These are phyloP conservation scores for Myxozyma lipomycoides DNA, from an alignment of 805 yeast species.

Conservation along the genomic window DNA sequence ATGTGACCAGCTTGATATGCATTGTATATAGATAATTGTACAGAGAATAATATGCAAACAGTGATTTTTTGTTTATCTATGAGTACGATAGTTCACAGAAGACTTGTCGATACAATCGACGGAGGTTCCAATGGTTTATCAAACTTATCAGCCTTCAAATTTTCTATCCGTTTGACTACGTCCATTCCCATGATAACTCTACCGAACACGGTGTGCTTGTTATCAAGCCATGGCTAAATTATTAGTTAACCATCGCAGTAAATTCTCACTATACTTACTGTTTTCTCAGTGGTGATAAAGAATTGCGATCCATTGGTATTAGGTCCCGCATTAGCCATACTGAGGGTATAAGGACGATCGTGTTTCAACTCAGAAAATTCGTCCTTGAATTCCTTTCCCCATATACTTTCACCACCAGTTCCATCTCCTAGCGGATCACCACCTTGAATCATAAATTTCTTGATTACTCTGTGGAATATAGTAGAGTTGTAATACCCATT, in stretches of 20 bases:
- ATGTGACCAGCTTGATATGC: slow-evolving; percentile 53
- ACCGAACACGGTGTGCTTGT: slow-evolving; percentile 58
- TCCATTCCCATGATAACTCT: slow-evolving; percentile 49
- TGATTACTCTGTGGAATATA: slow-evolving; percentile 43
- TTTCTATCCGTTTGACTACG: slow-evolving; percentile 48
- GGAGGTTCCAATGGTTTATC: slow-evolving; percentile 47
- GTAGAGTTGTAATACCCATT: slow-evolving; percentile 42
- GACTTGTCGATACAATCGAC: slow-evolving; percentile 15
- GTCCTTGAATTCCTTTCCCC: slow-evolving; percentile 43
- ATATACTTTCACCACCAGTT: slow-evolving; percentile 42
- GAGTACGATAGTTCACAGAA: slow-evolving; percentile 6
- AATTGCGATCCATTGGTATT: slow-evolving; percentile 59
- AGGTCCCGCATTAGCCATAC: slow-evolving; percentile 63
- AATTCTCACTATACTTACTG: slow-evolving; percentile 29
- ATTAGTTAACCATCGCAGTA: slow-evolving; percentile 28
- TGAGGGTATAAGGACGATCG: slow-evolving; percentile 51
- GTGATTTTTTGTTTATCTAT: not conserved
- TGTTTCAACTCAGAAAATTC: slow-evolving; percentile 46
- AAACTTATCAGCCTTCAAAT: slow-evolving; percentile 43
- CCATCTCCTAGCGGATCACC: slow-evolving; percentile 52
- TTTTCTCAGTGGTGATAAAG: slow-evolving; percentile 54
- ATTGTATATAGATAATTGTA: not conserved
- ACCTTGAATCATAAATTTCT: slow-evolving; percentile 57
- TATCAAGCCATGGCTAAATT: slow-evolving; percentile 50
- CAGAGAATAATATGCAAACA: too few species aligned